Percentiles rank a stretch among this genome's conserved stretches.
Evolutionary conservation across 345 rosid genomes (phyloP).

Genomic region (Aegle marmelos): DNA sequence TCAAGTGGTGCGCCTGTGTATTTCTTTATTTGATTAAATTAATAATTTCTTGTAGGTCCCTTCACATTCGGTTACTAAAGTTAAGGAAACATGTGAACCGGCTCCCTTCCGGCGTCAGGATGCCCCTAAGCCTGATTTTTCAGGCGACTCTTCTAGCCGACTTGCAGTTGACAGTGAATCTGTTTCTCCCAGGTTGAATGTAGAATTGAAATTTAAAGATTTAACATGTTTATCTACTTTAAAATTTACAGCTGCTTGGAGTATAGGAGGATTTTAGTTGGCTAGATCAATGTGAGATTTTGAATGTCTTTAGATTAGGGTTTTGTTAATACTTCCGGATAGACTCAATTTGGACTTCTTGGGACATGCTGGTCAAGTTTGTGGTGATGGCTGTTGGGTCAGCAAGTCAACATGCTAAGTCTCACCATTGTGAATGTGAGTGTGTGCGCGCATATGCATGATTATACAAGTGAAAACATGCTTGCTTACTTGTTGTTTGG

Average conservation of each 20-base stretch:
- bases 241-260: neutral
- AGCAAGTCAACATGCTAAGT: neutral
- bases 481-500: neutral
- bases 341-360: neutral
- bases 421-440: neutral
- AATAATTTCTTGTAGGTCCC: slow-evolving; percentile 22
- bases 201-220: neutral
- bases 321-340: neutral
- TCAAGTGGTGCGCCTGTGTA: neutral
- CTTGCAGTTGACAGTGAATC: slow-evolving; percentile 18
- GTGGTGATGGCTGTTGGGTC: neutral
- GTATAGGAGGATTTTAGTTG: neutral
- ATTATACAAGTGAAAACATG: neutral
- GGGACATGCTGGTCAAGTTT: neutral
- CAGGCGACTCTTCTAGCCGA: slow-evolving; percentile 12
- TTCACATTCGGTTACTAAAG: slow-evolving; percentile 27
- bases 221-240: neutral
- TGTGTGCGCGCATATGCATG: neutral
- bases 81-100: slow-evolving; percentile 21
- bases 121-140: slow-evolving; percentile 12
- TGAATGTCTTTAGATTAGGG: neutral
- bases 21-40: neutral
- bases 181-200: slow-evolving; percentile 30
- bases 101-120: slow-evolving; percentile 18
- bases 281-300: neutral